These are phyloP conservation scores for Salix udensis DNA, from an alignment of 345 rosid genomes.

Conservation along the genomic window DNA sequence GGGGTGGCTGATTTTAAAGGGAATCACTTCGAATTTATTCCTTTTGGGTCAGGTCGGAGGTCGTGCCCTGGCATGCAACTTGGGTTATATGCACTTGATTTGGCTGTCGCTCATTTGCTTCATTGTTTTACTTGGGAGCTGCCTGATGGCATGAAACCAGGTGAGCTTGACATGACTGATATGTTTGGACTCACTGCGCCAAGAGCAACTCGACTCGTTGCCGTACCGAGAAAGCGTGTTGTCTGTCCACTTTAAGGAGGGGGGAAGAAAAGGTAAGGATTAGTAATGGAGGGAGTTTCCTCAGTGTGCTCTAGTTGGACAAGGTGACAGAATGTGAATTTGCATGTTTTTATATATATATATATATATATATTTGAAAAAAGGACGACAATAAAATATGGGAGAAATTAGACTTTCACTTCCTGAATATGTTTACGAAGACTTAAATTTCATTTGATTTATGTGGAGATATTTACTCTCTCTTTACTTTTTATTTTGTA, in stretches of 20 bases:
- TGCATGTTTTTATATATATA: background rate
- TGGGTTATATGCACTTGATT: slow-evolving; percentile 70
- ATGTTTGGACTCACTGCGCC: slow-evolving; percentile 88
- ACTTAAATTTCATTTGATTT: no score
- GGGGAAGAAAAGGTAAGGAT: background rate
- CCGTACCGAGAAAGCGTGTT: slow-evolving; percentile 56
- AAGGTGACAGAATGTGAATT: background rate
- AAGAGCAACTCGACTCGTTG: slow-evolving; percentile 58
- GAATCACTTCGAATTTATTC: slow-evolving; percentile 70
- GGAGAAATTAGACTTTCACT: no score
- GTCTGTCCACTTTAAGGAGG: slow-evolving; percentile 35
- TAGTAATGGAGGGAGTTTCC: background rate
- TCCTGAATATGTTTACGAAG: no score
- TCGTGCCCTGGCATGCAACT: slow-evolving; percentile 96
- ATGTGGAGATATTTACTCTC: no score
- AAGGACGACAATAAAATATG: no score
- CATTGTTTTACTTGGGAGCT: slow-evolving; percentile 81
- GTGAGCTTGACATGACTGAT: slow-evolving; percentile 79
- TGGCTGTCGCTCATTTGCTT: slow-evolving; percentile 65
- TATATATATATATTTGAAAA: no score
- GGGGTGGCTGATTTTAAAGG: slow-evolving; percentile 77
- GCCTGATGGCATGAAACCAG: slow-evolving; percentile 84
- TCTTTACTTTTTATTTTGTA: no score
- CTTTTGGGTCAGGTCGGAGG: slow-evolving; percentile 88
- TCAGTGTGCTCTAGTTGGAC: background rate